Base-by-base conservation (phyloP, 1,139 yeast genomes). In the Blastobotrys buckinghamii region DNA sequence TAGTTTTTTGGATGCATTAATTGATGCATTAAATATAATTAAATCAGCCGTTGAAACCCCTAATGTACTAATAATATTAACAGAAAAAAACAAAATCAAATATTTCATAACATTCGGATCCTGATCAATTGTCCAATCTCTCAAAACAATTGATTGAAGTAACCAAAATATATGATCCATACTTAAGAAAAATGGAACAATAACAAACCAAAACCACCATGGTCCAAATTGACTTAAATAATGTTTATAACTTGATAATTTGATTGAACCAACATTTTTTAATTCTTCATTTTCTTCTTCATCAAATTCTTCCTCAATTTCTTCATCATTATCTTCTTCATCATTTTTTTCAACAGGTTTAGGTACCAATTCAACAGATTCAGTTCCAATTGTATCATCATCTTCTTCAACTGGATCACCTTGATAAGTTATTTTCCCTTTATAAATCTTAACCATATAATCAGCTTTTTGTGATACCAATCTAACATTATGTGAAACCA, bases 1-100 rank as follows among this genome's bases (percentile, higher is more conserved):
- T 50, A 90, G 77, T 57, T 73, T 75, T 62, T 84, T 78, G 4
- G 97, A 83, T 5, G 97, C 97, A 45, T 87, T 83, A 49, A 74
- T 68, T 62, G 78, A 84, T 15, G 82, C 76, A 48, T 82, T 62
- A 43, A 79, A 62, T 43, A 84, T 78, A 6, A 10, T n/a, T n/a
- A 39, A 16, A 12, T 20, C 15, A n/a, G 24, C 71, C 20, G 95
- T 81, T 42, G 87, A 62, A 58, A 75, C 73, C 67, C 82, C 85
- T 66, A 84, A 88, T 3, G 19, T 27, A 78, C 74, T 45, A 20
- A 87, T 62, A 58, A 75, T 73, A 67, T 82, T 85, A 66, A 84
- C 34, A 39, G 97, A 96, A 45, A 89, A 72, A 12, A 75, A 71
- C 52, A 85, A 79, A 65, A 19, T 24, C 38, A 16, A 22, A 22